Evolutionary conservation across 768 basidiomycete genomes (phyloP).

Genomic region (Pisolithus microcarpus): DNA sequence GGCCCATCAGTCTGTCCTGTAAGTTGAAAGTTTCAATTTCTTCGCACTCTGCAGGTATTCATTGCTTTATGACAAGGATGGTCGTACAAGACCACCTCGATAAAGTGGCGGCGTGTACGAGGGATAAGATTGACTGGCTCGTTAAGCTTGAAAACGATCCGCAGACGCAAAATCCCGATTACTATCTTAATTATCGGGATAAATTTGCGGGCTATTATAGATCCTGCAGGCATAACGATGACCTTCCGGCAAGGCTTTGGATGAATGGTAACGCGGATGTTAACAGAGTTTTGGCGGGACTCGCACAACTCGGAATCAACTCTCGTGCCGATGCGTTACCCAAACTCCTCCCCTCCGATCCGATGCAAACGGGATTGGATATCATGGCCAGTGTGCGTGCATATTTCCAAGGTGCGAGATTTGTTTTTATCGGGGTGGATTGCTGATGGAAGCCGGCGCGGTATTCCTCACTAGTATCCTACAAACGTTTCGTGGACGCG

Average conservation of each 20-base stretch:
- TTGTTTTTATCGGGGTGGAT: neutral
- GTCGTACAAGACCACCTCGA: constrained; percentile 47
- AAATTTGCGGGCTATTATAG: constrained; percentile 49
- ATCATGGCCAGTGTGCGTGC: constrained; percentile 71
- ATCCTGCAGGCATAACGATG: constrained; percentile 12
- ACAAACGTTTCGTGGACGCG: constrained; percentile 39
- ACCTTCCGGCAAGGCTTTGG: constrained; percentile 8
- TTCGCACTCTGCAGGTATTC: neutral
- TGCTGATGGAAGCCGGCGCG: neutral
- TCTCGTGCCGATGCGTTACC: constrained; percentile 37
- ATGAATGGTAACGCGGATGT: constrained; percentile 13
- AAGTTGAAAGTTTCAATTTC: constrained; percentile 10
- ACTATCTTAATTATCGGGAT: constrained; percentile 40
- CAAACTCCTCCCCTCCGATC: constrained; percentile 44
- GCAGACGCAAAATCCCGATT: constrained; percentile 46
- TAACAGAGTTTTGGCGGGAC: constrained; percentile 19
- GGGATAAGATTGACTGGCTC: constrained; percentile 41
- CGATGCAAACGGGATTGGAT: constrained; percentile 45
- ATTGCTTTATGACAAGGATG: constrained; percentile 26
- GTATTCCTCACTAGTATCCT: constrained; percentile 31
- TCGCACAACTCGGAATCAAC: constrained; percentile 20
- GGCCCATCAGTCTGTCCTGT: constrained; percentile 44
- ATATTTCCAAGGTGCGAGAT: constrained; percentile 62
- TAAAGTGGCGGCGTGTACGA: constrained; percentile 32
- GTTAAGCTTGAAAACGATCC: constrained; percentile 43